A percentile compares a stretch with the other conserved stretches of the same genome.
Evolutionary conservation across 768 basidiomycete genomes (phyloP).

Genomic region (Naganishia vishniacii): DNA sequence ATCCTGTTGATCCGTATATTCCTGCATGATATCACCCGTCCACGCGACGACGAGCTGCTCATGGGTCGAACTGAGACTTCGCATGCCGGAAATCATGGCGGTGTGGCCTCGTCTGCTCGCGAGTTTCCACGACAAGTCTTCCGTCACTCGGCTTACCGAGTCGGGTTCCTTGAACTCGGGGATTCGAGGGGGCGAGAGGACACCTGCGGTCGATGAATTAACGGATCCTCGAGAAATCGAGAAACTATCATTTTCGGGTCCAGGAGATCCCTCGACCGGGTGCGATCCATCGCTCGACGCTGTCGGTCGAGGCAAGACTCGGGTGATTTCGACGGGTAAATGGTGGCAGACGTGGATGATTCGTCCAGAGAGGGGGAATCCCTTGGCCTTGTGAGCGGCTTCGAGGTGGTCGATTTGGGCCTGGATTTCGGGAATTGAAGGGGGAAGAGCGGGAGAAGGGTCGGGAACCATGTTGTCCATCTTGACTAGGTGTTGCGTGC

Average conservation of each 20-base stretch:
- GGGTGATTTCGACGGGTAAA: constrained; percentile 68
- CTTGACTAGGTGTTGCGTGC: constrained; percentile 24
- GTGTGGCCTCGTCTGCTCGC: constrained; percentile 78
- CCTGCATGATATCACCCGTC: constrained; percentile 75
- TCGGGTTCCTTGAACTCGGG: constrained; percentile 61
- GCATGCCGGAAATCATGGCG: constrained; percentile 91
- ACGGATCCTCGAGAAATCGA: background rate
- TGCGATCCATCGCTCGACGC: constrained; percentile 5
- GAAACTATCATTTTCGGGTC: constrained; percentile 8
- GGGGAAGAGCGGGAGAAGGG: constrained; percentile 42
- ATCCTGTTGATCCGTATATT: constrained; percentile 36
- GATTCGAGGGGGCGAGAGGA: constrained; percentile 67
- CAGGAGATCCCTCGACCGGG: constrained; percentile 43
- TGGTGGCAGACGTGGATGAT: constrained; percentile 90
- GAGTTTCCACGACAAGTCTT: constrained; percentile 64
- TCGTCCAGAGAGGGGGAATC: constrained; percentile 72
- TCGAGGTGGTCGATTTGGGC: constrained; percentile 68
- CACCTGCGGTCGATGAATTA: constrained; percentile 29
- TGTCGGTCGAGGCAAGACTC: constrained; percentile 34
- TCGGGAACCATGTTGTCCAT: constrained; percentile 49
- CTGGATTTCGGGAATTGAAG: constrained; percentile 60
- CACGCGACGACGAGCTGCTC: constrained; percentile 90
- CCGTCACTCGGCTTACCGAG: constrained; percentile 37
- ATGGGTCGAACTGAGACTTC: constrained; percentile 72
- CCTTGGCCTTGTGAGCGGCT: constrained; percentile 62